phyloP scores from a whole-genome alignment of 2,329 filamentous ascomycete species.

The Corynespora cassiicola region DNA sequence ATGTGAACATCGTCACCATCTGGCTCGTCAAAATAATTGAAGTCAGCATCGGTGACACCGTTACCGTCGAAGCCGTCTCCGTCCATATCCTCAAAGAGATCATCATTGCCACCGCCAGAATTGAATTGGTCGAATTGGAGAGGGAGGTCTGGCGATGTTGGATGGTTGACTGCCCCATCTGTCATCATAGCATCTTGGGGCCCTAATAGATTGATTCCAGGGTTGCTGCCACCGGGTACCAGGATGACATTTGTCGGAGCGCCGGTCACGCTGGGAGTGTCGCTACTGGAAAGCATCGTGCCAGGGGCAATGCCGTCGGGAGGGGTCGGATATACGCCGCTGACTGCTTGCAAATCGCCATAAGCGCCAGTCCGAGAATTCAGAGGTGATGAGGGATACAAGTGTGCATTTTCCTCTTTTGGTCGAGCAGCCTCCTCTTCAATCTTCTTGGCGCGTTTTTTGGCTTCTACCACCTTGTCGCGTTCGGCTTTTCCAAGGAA shows the following conservation, averaged over 20 bases:
- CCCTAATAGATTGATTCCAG: slow-evolving; percentile 39
- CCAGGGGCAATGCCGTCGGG: slow-evolving; percentile 45
- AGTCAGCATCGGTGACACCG: slow-evolving; percentile 81
- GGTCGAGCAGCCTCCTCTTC: slow-evolving; percentile 53
- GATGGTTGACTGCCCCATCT: slow-evolving; percentile 26
- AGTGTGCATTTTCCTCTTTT: slow-evolving; percentile 34
- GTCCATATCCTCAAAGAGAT: slow-evolving; percentile 73
- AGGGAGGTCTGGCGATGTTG: slow-evolving; percentile 31
- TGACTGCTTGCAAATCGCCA: slow-evolving; percentile 43
- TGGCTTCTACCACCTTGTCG: slow-evolving; percentile 43
- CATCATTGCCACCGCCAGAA: slow-evolving; percentile 49
- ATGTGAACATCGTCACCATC: slow-evolving; percentile 48
- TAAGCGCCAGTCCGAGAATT: slow-evolving; percentile 41
- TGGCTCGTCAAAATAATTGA: slow-evolving; percentile 80
- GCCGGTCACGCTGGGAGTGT: slow-evolving; percentile 36
- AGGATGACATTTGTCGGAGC: slow-evolving; percentile 33
- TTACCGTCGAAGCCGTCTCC: slow-evolving; percentile 75
- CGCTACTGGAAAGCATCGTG: slow-evolving; percentile 29
- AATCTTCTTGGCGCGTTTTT: slow-evolving; percentile 51
- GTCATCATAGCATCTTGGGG: slow-evolving; percentile 26
- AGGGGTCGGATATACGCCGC: slow-evolving; percentile 50
- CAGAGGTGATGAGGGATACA: slow-evolving; percentile 45
- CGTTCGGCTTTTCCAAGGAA: slow-evolving; percentile 41
- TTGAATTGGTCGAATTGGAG: slow-evolving; percentile 28
- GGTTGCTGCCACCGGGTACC: slow-evolving; percentile 34